Evolutionary conservation across 2,329 filamentous ascomycete genomes (phyloP), one percentile per base, ranked within the genome.

Genomic region (Cercospora nicotianae): DNA sequence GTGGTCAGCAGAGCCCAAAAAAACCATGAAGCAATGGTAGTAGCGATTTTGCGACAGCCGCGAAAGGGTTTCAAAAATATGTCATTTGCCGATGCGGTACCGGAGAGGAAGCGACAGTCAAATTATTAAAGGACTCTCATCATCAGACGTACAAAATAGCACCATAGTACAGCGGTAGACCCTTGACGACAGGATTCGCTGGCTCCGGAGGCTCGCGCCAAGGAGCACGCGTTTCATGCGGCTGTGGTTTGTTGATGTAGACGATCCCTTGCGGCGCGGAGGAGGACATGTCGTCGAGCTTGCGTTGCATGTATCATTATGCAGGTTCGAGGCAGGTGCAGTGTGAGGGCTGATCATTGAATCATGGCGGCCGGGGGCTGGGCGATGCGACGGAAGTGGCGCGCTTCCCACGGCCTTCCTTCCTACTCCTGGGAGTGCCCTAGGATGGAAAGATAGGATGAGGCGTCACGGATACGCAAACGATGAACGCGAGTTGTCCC

Each of bases 61-160:
- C 16, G 36, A 16, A 42, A 42, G 36, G n/a, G n/a, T 42, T 42
- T 42, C 36, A n/a, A 42, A 42, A 42, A 9, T 18, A 60, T 26
- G 58, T 60, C 31, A 60, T 33, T 8, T 42, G 30, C 28, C 31
- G 45, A 63, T 42, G 18, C 23, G 28, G 23, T 26, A 31, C 60
- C 60, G 60, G 60, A 30, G 60, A 63, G 23, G 13, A n/a, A 53
- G 36, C 36, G 36, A 42, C 36, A n/a, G 36, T 42, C 36, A 42
- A n/a, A 42, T 3, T n/a, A 36, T 28, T 1, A 33, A 33, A n/a
- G 36, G 36, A 42, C 36, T 42, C 36, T 39, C 31, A 12, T 39
- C 33, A 39, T 39, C 48, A n/a, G 30, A 79, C 85, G 76, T 80
- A 91, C 89, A 91, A 75, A 67, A 83, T 86, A 63, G 87, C 86